A percentile compares a stretch with the other conserved stretches of the same genome.
Conservation (phyloP, 1,284 basidiomycete species). For the Microbotryum lychnidis-dioicae region DNA sequence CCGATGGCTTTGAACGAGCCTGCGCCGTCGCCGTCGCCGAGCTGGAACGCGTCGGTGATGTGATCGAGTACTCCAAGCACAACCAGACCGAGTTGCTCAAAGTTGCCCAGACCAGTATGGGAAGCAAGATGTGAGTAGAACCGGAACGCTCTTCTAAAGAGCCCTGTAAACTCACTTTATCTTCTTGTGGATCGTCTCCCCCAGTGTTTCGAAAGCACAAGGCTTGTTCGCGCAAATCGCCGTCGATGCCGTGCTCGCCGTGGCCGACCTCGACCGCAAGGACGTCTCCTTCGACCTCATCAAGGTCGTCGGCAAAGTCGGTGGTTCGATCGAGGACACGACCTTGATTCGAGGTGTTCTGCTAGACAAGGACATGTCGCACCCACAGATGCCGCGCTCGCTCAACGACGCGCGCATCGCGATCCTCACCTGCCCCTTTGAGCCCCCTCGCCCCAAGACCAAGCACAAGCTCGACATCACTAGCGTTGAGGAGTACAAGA, state of each 20-base stretch:
- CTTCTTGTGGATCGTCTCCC: not conserved
- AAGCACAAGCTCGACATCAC: constrained; percentile 99
- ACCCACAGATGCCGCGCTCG: constrained; percentile 89
- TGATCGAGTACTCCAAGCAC: constrained; percentile 69
- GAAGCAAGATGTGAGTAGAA: constrained; percentile 77
- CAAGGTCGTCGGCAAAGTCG: constrained; percentile 98
- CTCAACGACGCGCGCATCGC: constrained; percentile 86
- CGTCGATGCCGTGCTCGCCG: constrained; percentile 88
- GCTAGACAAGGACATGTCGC: constrained; percentile 98
- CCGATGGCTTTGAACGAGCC: constrained; percentile 94
- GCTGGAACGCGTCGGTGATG: constrained; percentile 87
- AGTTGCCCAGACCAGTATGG: constrained; percentile 90
- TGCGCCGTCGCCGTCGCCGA: constrained; percentile 82
- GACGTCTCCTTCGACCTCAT: constrained; percentile 98
- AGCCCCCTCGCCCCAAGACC: constrained; percentile 96
- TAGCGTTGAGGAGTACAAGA: constrained; percentile 94
- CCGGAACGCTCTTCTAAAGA: not conserved
- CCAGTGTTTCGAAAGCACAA: constrained; percentile 90
- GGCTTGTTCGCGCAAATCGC: constrained; percentile 94
- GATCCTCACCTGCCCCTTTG: constrained; percentile 97
- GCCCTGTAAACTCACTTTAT: not conserved
- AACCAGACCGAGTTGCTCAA: constrained; percentile 67
- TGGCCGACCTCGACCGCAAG: constrained; percentile 86
- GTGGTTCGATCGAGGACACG: constrained; percentile 91
- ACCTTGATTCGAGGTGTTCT: constrained; percentile 88